These are phyloP conservation scores for Pseudocercospora eumusae DNA, from an alignment of 2,329 filamentous ascomycete species.

Conservation along the genomic window DNA sequence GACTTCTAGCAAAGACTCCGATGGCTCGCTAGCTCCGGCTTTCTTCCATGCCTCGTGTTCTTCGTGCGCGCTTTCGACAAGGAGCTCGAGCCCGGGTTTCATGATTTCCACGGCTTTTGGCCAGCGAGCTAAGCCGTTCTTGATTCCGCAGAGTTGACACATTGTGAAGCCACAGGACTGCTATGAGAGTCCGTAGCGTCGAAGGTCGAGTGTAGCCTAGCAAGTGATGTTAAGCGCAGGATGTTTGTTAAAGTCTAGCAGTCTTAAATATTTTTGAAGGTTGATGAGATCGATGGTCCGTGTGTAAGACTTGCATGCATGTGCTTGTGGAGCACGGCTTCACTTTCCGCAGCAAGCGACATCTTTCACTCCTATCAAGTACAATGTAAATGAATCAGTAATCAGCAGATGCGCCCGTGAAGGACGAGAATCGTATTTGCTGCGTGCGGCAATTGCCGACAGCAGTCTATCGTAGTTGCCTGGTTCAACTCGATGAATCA, in stretches of 20 bases:
- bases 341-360: not conserved
- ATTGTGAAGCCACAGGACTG: slow-evolving; percentile 11
- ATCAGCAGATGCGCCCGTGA: not conserved
- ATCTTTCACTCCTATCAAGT: not conserved
- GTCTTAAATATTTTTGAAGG: not conserved
- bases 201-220: not conserved
- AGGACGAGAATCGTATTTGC: not conserved
- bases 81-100: slow-evolving; percentile 24
- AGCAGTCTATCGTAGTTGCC: slow-evolving; percentile 13
- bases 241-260: not conserved
- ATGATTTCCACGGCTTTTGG: slow-evolving; percentile 25
- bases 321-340: not conserved
- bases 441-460: not conserved
- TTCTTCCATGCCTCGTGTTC: slow-evolving; percentile 17
- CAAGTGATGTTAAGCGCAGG: not conserved
- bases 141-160: slow-evolving; percentile 31
- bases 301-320: not conserved
- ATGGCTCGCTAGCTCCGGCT: not conserved
- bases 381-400: not conserved
- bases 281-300: not conserved
- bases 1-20: slow-evolving; percentile 20
- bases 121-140: slow-evolving; percentile 23
- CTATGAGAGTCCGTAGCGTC: not conserved
- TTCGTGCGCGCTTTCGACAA: slow-evolving; percentile 23
- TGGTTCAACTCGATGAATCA: slow-evolving; percentile 4